Base-by-base conservation (phyloP, 345 rosid genomes). In the Eucalyptus erythrocorys region DNA sequence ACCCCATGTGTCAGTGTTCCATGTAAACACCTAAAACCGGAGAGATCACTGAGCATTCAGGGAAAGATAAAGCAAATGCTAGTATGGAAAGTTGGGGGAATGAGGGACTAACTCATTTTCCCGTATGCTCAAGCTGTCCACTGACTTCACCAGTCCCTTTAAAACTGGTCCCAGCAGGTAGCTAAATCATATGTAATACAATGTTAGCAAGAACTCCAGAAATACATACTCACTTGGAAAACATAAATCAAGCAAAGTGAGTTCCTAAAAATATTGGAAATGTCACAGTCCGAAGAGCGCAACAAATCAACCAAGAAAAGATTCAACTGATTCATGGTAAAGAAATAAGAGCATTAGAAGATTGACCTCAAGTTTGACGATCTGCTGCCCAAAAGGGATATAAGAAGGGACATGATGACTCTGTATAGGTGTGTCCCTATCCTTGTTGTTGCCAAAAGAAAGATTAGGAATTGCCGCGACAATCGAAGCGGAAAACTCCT, bases 51-150 rank as follows among this genome's bases (percentile, higher is more conserved):
- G 1, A 48, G 50, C 50, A 48, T 48, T 48, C 50, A 48, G 14
- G 50, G 50, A 48, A 48, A 5, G 16, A 48, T 48, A 5, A 48
- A 48, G 50, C 16, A 48, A 48, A 48, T 48, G 50, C 50, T 48
- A 48, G 50, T 48, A 48, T 48, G 50, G 50, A 48, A 48, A 48
- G 50, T 48, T 48, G 50, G 50, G n/a, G 50, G 49, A 22, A 89
- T 79, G 88, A 87, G 19, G 87, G 90, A 27, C 97, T 90, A 68
- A 95, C 99, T 90, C 98, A 91, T 90, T 92, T 97, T 48, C 99
- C 99, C 5, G 97, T 95, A 82, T 98, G 96, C 93, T 97, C 99
- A 85, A 97, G 94, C 89, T 92, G 95, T 49, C 99, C 97, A 91
- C 97, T 93, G 90, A 94, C 99, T 96, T 97, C 99, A 59, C 98